Conservation (phyloP, 163 green algal species). For the Coccomyxa subellipsoidea region DNA sequence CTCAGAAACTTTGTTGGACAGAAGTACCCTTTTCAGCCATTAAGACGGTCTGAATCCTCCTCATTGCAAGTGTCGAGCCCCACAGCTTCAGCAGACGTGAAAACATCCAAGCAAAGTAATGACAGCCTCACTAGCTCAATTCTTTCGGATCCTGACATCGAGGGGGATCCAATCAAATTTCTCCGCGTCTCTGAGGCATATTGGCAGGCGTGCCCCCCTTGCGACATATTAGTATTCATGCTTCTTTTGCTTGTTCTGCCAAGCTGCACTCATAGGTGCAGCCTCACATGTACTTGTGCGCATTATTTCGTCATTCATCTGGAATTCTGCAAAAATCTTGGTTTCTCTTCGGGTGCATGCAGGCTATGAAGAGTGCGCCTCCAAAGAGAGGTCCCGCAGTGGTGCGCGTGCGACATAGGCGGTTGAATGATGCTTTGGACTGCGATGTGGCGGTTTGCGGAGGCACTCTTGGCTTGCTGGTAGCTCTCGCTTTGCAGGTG, state of each 20-base stretch:
- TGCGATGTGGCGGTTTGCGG: slow-evolving; percentile 87
- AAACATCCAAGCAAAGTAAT: not conserved
- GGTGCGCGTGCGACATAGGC: slow-evolving; percentile 26
- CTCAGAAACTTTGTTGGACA: no score
- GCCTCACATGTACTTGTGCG: no score
- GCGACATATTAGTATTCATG: not conserved
- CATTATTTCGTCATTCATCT: no score
- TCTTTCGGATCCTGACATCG: slow-evolving; percentile 9
- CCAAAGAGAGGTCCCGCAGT: slow-evolving; percentile 41
- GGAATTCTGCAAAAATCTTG: not conserved
- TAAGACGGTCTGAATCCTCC: no score
- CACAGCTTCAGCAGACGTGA: not conserved
- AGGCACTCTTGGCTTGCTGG: slow-evolving; percentile 88
- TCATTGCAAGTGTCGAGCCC: not conserved
- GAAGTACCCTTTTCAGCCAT: no score
- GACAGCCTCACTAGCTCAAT: not conserved
- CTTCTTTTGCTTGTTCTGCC: not conserved
- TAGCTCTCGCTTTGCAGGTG: slow-evolving; percentile 65
- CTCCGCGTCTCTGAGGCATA: slow-evolving; percentile 46
- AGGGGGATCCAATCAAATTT: slow-evolving; percentile 27
- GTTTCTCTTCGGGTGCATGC: not conserved
- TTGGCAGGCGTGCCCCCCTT: slow-evolving; percentile 37
- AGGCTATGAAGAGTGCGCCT: slow-evolving; percentile 39
- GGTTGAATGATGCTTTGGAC: slow-evolving; percentile 14
- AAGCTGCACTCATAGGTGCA: no score